Percentiles rank a stretch among this genome's conserved stretches.
Conservation (phyloP, 441 rosid species). For the Jatropha podagrica region DNA sequence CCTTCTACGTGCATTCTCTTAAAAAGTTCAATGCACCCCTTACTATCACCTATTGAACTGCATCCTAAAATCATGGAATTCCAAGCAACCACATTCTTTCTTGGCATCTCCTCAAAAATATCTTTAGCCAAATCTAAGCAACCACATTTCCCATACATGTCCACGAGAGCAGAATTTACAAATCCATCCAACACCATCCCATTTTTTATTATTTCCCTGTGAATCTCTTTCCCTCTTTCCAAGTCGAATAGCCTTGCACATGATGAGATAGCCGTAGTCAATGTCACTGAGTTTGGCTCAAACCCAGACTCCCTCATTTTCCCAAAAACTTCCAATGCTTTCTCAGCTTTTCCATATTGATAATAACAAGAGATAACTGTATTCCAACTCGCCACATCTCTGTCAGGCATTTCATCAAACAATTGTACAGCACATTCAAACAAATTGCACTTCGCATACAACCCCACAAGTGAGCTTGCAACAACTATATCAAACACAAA, state of each 20-base stretch:
- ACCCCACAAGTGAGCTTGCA: conserved; percentile 50
- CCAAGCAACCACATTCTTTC: conserved; percentile 58
- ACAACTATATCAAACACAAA: conserved; percentile 47
- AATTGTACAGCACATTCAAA: conserved; percentile 34
- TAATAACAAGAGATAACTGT: conserved; percentile 62
- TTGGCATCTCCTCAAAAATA: conserved; percentile 45
- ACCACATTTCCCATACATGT: conserved; percentile 66
- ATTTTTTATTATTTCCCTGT: conserved; percentile 33
- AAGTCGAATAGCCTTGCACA: conserved; percentile 65
- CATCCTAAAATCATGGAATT: conserved; percentile 56
- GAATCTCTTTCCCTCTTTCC: conserved; percentile 65
- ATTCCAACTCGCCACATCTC: conserved; percentile 75
- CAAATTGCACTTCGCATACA: conserved; percentile 53
- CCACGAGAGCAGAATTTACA: conserved; percentile 66
- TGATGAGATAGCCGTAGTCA: conserved; percentile 49
- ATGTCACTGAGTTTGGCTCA: conserved; percentile 56
- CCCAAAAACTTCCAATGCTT: conserved; percentile 49
- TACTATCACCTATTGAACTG: conserved; percentile 46
- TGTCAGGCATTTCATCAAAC: conserved; percentile 68
- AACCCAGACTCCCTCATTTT: conserved; percentile 55
- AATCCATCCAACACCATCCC: conserved; percentile 46
- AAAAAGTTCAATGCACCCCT: conserved; percentile 51
- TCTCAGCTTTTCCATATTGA: conserved; percentile 56
- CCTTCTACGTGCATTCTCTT: conserved; percentile 55
- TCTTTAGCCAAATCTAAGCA: conserved; percentile 53